These are phyloP conservation scores for Microsporum canis DNA, from an alignment of 2,329 filamentous ascomycete species.

Conservation along the genomic window DNA sequence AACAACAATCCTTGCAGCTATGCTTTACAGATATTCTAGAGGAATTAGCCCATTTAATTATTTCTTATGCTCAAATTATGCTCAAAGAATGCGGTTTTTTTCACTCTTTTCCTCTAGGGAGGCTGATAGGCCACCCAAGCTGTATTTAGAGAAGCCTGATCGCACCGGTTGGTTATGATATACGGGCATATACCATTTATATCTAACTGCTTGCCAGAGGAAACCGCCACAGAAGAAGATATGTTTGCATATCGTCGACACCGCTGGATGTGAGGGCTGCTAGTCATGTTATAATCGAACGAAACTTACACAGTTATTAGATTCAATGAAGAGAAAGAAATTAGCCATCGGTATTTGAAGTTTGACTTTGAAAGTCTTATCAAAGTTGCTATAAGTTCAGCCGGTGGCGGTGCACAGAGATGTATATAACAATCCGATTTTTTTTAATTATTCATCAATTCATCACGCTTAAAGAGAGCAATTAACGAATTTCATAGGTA, in stretches of 20 bases:
- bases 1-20: too few species aligned
- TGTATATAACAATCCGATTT: constrained; percentile 15
- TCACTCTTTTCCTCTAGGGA: too few species aligned
- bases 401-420: constrained; percentile 18
- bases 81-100: too few species aligned
- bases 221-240: constrained; percentile 16
- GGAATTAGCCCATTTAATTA: too few species aligned
- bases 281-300: too few species aligned
- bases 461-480: neutral
- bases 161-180: too few species aligned
- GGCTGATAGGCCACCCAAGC: too few species aligned
- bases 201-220: neutral
- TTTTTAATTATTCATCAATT: neutral
- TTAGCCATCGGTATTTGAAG: constrained; percentile 21
- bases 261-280: constrained; percentile 18
- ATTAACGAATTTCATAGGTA: constrained; percentile 13
- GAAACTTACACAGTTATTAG: constrained; percentile 8
- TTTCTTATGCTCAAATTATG: too few species aligned
- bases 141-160: too few species aligned
- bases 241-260: constrained; percentile 19
- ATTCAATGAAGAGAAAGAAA: constrained; percentile 21
- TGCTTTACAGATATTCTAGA: too few species aligned
- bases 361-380: constrained; percentile 22
- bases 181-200: too few species aligned
- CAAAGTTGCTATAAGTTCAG: constrained; percentile 18